Conservation (phyloP, 306 rosid species). For the Acacia acuminata region DNA sequence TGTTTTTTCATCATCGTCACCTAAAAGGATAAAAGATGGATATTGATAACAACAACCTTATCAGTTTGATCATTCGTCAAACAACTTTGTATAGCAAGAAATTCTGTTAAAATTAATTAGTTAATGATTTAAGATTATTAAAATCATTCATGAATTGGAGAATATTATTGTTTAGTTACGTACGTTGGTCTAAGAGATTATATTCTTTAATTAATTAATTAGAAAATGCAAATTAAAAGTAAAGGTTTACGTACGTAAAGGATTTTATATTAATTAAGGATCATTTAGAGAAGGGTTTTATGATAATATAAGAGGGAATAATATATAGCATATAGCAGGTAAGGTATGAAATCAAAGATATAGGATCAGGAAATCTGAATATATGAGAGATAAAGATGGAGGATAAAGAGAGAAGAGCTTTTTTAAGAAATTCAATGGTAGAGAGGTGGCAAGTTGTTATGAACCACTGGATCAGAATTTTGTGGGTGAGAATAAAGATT, state of each 20-base stretch:
- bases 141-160: neutral
- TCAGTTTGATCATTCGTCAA: neutral
- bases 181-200: neutral
- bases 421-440: neutral
- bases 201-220: too few relatives aligned
- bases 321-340: neutral
- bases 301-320: neutral
- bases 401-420: neutral
- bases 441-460: neutral
- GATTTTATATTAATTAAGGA: neutral
- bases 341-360: neutral
- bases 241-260: neutral
- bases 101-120: too few relatives aligned
- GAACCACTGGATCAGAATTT: constrained; percentile 9
- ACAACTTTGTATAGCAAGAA: too few relatives aligned
- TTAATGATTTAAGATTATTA: neutral
- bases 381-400: neutral
- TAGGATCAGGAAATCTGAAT: neutral
- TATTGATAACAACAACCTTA: neutral
- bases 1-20: constrained; percentile 6
- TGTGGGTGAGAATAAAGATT: neutral
- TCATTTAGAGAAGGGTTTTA: neutral
- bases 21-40: constrained; percentile 25
- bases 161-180: too few relatives aligned
- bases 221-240: neutral